Evolutionary conservation across 2,329 filamentous ascomycete genomes (phyloP).

Genomic region (Neofusicoccum sp.): DNA sequence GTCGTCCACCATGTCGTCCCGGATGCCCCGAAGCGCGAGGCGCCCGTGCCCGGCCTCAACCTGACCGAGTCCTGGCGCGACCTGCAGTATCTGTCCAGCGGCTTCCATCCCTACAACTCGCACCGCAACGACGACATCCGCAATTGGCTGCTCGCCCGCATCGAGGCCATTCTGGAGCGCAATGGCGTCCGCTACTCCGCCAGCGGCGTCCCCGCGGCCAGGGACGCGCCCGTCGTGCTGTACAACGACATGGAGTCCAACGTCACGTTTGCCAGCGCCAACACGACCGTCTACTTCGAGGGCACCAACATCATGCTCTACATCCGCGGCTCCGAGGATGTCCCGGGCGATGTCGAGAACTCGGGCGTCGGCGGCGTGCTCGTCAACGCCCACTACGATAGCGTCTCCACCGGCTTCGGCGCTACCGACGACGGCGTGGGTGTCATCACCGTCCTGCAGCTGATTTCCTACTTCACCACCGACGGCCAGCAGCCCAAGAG

Average conservation of each 20-base stretch:
- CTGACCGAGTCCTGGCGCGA: constrained; percentile 85
- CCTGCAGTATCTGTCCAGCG: constrained; percentile 69
- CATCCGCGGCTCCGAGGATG: constrained; percentile 76
- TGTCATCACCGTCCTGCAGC: constrained; percentile 79
- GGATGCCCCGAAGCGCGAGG: constrained; percentile 23
- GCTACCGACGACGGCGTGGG: constrained; percentile 93
- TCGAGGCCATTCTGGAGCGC: constrained; percentile 65
- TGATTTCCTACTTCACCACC: constrained; percentile 81
- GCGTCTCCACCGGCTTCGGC: constrained; percentile 86
- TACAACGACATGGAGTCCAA: constrained; percentile 81
- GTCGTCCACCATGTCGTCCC: constrained; percentile 76
- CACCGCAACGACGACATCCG: constrained; percentile 77
- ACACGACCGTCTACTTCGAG: constrained; percentile 74
- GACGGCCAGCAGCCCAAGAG: constrained; percentile 69
- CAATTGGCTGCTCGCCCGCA: constrained; percentile 69
- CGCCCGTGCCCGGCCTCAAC: constrained; percentile 64
- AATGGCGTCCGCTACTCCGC: constrained; percentile 55
- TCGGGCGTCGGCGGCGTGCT: constrained; percentile 66
- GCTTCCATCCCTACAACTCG: constrained; percentile 88
- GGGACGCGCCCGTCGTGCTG: constrained; percentile 53
- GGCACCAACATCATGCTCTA: constrained; percentile 91
- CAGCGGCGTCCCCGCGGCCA: not conserved
- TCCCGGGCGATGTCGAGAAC: constrained; percentile 43
- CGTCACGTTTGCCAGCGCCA: constrained; percentile 62
- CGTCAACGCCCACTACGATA: constrained; percentile 94